Base-by-base conservation (phyloP, 225 moss, liverwort and hornwort genomes). In the Polytrichum commune region DNA sequence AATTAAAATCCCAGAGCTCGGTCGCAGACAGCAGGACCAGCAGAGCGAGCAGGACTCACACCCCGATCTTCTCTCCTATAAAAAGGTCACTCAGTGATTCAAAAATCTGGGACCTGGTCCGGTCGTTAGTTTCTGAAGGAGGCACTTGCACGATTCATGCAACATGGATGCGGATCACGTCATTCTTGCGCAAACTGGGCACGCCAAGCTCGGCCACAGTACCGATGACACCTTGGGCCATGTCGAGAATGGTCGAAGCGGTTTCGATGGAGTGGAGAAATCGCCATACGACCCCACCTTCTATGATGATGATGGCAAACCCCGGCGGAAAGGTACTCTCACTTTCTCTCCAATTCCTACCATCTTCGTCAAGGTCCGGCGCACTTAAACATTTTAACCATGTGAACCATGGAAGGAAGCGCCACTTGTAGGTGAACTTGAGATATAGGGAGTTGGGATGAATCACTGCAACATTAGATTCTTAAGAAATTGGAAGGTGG, bases 221-320 rank as follows among this genome's bases (percentile, higher is more conserved):
- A 1, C 23, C 53, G 84, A 82, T 24, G 22, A 82, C 25, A 78
- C 83, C 6, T 5, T 81, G 2, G 83, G 76, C 13, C 68, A 56
- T 69, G 86, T 65, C 6, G 84, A 84, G 26, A 77, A 84, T 24
- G 81, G 89, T 29, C 57, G 27, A n/a, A 66, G 29, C 19, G 75
- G 76, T 53, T 81, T 82, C n/a, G 89, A 79, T 27, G 84, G 82
- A 32, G 6, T 77, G 22, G 72, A 76, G 28, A n/a, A 53, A 27
- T 73, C 76, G 29, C 10, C 46, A 0, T 28, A 75, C 2, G 62
- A 58, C 4, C 55, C 81, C 53, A 30, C 4, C 1, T 22, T 73
- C 29, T 78, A 57, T 33, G 93, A 93, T n/a, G 93, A 93, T 4
- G 93, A 93, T 28, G 83, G 89, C 29, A 91, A 63, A 57, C 77